Evolutionary conservation across 1,139 yeast genomes (phyloP), one percentile per base, ranked within the genome.

Genomic region (Saccharomyces hybrid): DNA sequence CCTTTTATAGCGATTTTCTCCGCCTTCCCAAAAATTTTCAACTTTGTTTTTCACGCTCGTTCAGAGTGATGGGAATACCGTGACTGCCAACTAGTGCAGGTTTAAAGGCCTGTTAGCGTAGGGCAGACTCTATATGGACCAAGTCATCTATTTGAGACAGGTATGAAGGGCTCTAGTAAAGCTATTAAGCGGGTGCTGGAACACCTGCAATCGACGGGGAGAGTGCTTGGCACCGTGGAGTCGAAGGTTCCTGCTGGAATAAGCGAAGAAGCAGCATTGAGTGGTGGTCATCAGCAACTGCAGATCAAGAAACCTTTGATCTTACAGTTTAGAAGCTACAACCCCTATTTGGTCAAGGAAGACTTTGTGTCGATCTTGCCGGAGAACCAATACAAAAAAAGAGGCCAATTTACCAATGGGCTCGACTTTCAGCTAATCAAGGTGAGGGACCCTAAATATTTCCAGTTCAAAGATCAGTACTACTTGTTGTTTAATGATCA

Each of bases 391-490:
- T 38, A 38, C 13, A 38, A 38, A 16, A 38, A 48, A 6, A 11
- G 50, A 5, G 44, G 46, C 32, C 54, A 49, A 25, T 50, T 54
- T 14, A 26, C 52, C 11, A 26, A 46, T 27, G 49, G 29, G 16
- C 47, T 47, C 6, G 48, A 48, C 4, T 63, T 66, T 31, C 56
- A 58, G 14, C 55, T 65, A 26, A 49, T 62, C 23, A 64, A 61
- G 49, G 53, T 56, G 19, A 60, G 70, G 51, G 70, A 68, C 50
- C 66, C 68, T 2, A 59, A 58, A 47, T 67, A 58, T 53, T 66
- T 68, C 52, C 66, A 62, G 52, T 68, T 68, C 52, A 58, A 58
- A 31, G 69, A 68, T 52, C 55, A 58, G 26, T 68, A 68, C 47
- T 54, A 58, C n/a, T 55, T 68, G 9, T 32, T 60, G 23, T 68